phyloP scores from a whole-genome alignment of 371 early-diverging fungal genomes.

The Lichtheimia ornata region DNA sequence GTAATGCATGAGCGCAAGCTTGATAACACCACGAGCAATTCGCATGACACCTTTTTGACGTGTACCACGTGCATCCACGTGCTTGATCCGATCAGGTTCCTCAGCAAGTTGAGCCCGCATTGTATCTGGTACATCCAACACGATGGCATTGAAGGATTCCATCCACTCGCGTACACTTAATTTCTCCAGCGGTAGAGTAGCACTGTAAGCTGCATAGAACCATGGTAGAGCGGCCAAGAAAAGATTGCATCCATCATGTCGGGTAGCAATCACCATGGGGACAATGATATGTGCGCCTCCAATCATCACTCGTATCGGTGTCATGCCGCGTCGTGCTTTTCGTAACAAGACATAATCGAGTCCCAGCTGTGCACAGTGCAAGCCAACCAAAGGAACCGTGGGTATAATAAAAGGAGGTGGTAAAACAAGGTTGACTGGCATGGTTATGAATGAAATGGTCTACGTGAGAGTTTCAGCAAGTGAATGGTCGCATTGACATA shows the following conservation, averaged over 20 bases:
- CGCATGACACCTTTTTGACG: constrained; percentile 17
- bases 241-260: constrained; percentile 14
- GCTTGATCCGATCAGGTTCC: neutral
- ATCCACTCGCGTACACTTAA: constrained; percentile 18
- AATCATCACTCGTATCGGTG: too few relatives aligned
- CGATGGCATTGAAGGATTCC: constrained; percentile 17
- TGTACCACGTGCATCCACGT: neutral
- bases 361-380: too few relatives aligned
- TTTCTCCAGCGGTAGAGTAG: constrained; percentile 20
- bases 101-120: neutral
- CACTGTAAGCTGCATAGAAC: constrained; percentile 32
- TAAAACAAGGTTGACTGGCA: too few relatives aligned
- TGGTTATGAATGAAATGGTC: too few relatives aligned
- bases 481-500: too few relatives aligned
- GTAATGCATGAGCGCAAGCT: constrained; percentile 13
- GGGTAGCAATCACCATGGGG: too few relatives aligned
- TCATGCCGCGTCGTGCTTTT: too few relatives aligned
- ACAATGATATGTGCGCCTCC: too few relatives aligned
- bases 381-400: too few relatives aligned
- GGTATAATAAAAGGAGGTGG: too few relatives aligned
- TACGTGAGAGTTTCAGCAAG: too few relatives aligned
- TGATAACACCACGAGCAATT: constrained; percentile 19
- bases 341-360: too few relatives aligned
- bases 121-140: constrained; percentile 15
- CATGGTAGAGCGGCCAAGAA: constrained; percentile 34